Conservation (phyloP, 192 early-diverging fungal species). For the Jimgerdemannia flammicorona region DNA sequence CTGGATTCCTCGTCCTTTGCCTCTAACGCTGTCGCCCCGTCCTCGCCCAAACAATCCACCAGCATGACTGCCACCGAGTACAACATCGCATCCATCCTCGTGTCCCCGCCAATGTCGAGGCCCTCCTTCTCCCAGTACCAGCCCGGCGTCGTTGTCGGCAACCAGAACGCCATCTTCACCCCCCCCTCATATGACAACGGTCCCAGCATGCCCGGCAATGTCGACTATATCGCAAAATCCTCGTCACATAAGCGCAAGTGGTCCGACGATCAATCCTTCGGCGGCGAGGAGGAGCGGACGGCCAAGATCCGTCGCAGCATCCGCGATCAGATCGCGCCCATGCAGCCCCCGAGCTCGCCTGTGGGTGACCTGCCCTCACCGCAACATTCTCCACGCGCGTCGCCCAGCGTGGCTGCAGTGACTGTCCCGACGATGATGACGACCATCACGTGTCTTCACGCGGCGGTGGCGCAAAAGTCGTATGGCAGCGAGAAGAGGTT, state of each 20-base stretch:
- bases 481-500: conserved; percentile 92
- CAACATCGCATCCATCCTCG: conserved; percentile 28
- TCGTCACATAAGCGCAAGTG: conserved; percentile 31
- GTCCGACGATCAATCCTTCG: conserved; percentile 24
- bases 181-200: conserved; percentile 1
- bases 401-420: conserved; percentile 2
- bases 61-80: conserved; percentile 1
- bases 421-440: conserved; percentile 35
- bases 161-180: neutral
- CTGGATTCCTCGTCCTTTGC: neutral
- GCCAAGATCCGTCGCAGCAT: conserved; percentile 45
- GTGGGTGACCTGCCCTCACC: conserved; percentile 5
- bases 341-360: conserved; percentile 16
- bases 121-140: conserved; percentile 34
- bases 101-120: conserved; percentile 29
- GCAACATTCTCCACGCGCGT: conserved; percentile 9
- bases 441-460: conserved; percentile 81
- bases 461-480: conserved; percentile 88
- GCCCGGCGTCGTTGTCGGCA: conserved; percentile 15
- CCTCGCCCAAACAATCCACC: neutral
- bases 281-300: conserved; percentile 32
- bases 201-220: conserved; percentile 6
- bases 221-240: conserved; percentile 1
- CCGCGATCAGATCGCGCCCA: conserved; percentile 30
- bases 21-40: neutral